phyloP scores from a whole-genome alignment of 345 rosid genomes.

The Eucalyptus erythrocorys region DNA sequence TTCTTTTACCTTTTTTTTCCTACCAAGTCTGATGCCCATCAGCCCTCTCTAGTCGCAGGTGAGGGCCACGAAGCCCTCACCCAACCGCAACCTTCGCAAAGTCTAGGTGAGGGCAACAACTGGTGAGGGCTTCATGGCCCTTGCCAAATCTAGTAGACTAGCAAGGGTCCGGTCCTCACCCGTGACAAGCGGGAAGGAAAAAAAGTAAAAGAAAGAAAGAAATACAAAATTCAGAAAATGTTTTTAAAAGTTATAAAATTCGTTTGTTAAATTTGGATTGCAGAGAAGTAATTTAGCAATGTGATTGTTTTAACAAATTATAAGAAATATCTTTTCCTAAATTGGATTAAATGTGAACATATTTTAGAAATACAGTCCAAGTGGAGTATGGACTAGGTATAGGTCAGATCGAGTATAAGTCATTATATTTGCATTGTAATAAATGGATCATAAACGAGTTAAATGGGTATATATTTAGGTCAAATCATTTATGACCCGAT shows the following conservation, averaged over 20 bases:
- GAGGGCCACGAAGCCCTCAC: background rate
- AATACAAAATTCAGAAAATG: too few species aligned
- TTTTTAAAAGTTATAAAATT: too few species aligned
- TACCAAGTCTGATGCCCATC: rapidly evolving
- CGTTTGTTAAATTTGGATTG: background rate
- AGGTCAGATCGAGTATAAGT: background rate
- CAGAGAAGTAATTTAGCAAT: background rate
- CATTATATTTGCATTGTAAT: too few species aligned
- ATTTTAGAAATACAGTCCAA: rapidly evolving
- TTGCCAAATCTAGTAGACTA: background rate
- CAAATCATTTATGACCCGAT: too few species aligned
- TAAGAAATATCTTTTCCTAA: background rate
- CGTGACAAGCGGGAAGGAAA: background rate
- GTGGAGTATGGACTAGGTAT: background rate
- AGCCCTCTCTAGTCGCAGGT: background rate
- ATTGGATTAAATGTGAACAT: background rate
- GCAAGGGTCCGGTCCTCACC: background rate
- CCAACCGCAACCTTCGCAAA: background rate
- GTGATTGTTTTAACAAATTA: too few species aligned
- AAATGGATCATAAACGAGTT: too few species aligned
- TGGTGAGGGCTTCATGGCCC: background rate
- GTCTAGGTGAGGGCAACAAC: background rate
- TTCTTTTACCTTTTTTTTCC: background rate
- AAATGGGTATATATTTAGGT: rapidly evolving
- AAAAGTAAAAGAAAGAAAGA: background rate